phyloP scores from a whole-genome alignment of 1,284 basidiomycete species.

The Puccinia horiana region DNA sequence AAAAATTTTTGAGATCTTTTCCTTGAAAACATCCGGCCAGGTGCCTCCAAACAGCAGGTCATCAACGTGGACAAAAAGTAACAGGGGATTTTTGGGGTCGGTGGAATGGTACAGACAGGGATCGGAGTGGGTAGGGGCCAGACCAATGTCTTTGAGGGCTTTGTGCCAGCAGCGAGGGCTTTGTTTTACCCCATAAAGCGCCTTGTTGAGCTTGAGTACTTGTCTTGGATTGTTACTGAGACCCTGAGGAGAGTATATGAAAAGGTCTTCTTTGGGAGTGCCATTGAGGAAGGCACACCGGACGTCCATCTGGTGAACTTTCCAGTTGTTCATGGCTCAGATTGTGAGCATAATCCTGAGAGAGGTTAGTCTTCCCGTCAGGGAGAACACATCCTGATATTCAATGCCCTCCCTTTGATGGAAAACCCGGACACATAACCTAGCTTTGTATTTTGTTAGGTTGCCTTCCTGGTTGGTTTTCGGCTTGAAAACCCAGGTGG shows the following conservation, averaged over 20 bases:
- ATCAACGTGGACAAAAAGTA: too few species aligned
- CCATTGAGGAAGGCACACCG: too few species aligned
- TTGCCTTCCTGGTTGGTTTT: constrained; percentile 14
- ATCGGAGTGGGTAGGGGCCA: background rate
- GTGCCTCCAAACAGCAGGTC: too few species aligned
- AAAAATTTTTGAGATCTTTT: too few species aligned
- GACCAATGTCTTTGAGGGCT: background rate
- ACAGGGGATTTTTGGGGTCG: too few species aligned
- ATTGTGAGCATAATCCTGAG: background rate
- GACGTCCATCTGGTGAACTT: background rate
- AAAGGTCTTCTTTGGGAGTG: too few species aligned
- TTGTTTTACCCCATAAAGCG: too few species aligned
- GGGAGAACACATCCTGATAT: constrained; percentile 12
- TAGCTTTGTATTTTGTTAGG: constrained; percentile 23
- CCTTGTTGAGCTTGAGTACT: too few species aligned
- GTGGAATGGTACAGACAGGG: too few species aligned
- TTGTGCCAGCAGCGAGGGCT: background rate
- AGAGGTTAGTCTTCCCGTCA: background rate
- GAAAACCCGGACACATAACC: constrained; percentile 15
- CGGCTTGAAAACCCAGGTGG: too few species aligned
- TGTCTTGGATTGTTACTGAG: too few species aligned
- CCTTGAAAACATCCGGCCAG: background rate
- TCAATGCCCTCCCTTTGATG: constrained; percentile 14
- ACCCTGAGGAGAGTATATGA: too few species aligned
- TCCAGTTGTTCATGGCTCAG: background rate